phyloP scores from a whole-genome alignment of 2,329 filamentous ascomycete species.

The Fusarium napiforme region DNA sequence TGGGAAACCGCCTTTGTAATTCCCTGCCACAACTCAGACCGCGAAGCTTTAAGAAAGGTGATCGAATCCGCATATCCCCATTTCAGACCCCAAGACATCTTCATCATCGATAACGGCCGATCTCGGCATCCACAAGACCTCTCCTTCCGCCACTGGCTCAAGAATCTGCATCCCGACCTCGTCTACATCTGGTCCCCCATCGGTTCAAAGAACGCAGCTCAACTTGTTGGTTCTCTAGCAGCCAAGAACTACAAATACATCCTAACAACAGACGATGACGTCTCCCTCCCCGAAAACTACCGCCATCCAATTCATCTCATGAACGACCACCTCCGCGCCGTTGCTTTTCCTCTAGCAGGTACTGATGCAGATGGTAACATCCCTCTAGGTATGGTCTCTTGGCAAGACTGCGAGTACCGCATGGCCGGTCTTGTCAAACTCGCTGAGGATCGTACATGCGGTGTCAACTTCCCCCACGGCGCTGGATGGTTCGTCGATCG shows the following conservation, averaged over 20 bases:
- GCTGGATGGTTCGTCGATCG: slow-evolving; percentile 9
- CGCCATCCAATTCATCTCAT: not conserved
- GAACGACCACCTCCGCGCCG: not conserved
- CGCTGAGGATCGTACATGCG: not conserved
- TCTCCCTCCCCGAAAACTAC: not conserved
- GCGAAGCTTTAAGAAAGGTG: not conserved
- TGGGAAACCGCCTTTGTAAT: slow-evolving; percentile 7
- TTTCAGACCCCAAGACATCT: slow-evolving; percentile 8
- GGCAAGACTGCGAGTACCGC: slow-evolving; percentile 3
- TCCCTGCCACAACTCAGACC: slow-evolving; percentile 1
- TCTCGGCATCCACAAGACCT: not conserved
- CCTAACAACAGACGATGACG: slow-evolving; percentile 3
- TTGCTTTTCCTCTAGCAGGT: not conserved
- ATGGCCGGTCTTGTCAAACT: slow-evolving; percentile 6
- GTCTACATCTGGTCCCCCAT: slow-evolving; percentile 10
- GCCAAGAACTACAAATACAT: slow-evolving; percentile 7
- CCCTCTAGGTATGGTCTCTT: not conserved
- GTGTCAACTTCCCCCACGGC: not conserved
- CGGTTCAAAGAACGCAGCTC: slow-evolving; percentile 3
- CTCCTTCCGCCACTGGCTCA: slow-evolving; percentile 3
- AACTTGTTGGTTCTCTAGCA: not conserved
- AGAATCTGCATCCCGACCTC: not conserved
- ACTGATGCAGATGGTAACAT: not conserved
- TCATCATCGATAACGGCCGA: slow-evolving; percentile 2
- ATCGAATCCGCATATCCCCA: not conserved